Conservation (phyloP, 2,329 filamentous ascomycete genomes). For the Pseudopithomyces chartarum region DNA sequence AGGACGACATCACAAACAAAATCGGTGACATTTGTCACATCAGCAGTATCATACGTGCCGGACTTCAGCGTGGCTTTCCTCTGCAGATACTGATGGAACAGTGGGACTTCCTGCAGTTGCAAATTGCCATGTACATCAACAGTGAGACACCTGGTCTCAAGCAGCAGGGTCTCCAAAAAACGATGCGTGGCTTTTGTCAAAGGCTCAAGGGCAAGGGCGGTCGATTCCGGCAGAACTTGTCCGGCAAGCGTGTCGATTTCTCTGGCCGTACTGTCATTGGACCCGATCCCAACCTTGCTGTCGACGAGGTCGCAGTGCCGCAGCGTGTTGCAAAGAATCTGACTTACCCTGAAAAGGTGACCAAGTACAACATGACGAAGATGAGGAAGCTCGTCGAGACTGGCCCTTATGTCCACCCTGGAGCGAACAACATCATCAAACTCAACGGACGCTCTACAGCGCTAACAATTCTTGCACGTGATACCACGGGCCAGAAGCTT, state of each 20-base stretch:
- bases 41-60: constrained; percentile 83
- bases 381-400: constrained; percentile 74
- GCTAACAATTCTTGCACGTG: constrained; percentile 63
- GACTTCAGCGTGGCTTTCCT: constrained; percentile 80
- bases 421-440: constrained; percentile 81
- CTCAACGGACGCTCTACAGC: constrained; percentile 69
- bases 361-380: constrained; percentile 83
- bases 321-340: constrained; percentile 92
- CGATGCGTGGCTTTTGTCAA: constrained; percentile 92
- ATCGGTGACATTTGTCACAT: constrained; percentile 96
- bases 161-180: constrained; percentile 83
- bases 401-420: constrained; percentile 80
- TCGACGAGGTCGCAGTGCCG: constrained; percentile 93
- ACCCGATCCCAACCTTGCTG: constrained; percentile 89
- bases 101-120: constrained; percentile 95
- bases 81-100: constrained; percentile 94
- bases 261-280: constrained; percentile 97
- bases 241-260: constrained; percentile 98
- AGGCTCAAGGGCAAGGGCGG: constrained; percentile 96
- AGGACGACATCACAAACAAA: constrained; percentile 96
- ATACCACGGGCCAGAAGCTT: constrained; percentile 59
- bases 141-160: constrained; percentile 93
- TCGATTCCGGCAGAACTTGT: constrained; percentile 94
- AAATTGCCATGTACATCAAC: constrained; percentile 98
- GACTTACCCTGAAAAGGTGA: constrained; percentile 90